Evolutionary conservation across 2,329 filamentous ascomycete genomes (phyloP).

Genomic region (Paramyrothecium sp.): DNA sequence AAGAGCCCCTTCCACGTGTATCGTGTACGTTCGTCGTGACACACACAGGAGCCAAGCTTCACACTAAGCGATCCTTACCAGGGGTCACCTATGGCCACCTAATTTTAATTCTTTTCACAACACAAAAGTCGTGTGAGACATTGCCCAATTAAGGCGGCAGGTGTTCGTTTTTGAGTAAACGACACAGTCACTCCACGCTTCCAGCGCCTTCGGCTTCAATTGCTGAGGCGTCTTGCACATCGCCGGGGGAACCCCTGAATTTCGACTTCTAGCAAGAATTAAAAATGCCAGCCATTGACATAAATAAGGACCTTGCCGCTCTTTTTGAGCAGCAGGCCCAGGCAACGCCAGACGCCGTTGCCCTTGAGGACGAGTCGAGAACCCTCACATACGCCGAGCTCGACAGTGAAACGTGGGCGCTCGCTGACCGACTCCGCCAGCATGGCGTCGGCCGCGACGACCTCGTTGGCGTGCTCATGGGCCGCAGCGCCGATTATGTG

Average conservation of each 20-base stretch:
- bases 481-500: conserved; percentile 75
- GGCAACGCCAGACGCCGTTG: conserved; percentile 66
- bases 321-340: conserved; percentile 69
- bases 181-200: too few relatives aligned
- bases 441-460: conserved; percentile 71
- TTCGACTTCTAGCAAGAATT: too few relatives aligned
- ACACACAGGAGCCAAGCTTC: too few relatives aligned
- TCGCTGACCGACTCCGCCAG: conserved; percentile 62
- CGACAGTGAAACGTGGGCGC: conserved; percentile 62
- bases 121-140: not conserved
- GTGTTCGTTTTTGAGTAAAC: too few relatives aligned
- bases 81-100: too few relatives aligned
- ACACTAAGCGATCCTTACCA: too few relatives aligned
- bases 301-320: conserved; percentile 67
- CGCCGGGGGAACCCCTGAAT: too few relatives aligned
- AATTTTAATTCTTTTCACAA: too few relatives aligned
- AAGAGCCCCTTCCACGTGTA: not conserved
- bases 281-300: conserved; percentile 51
- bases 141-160: not conserved
- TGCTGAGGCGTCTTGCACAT: too few relatives aligned
- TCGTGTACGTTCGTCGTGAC: too few relatives aligned
- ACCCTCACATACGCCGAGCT: conserved; percentile 73
- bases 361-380: conserved; percentile 67
- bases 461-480: conserved; percentile 73
- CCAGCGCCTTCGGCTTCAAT: too few relatives aligned